Evolutionary conservation across 208 protist species (phyloP), one percentile per base, ranked within the genome.

Genomic region (Trypanosoma boissoni): DNA sequence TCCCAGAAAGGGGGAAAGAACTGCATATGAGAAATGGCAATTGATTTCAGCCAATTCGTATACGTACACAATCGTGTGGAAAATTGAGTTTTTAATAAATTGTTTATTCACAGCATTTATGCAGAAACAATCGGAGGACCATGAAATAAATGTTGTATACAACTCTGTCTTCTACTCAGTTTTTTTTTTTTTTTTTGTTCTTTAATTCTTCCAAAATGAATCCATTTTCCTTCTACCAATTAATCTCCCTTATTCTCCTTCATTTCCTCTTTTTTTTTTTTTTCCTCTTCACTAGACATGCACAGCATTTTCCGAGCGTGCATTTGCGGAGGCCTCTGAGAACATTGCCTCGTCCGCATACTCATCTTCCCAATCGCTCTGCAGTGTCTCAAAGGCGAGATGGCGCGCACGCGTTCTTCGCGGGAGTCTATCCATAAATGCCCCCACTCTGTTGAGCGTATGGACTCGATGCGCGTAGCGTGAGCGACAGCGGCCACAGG

Each of bases 331-430:
- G 26, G 78, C 78, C 1, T 68, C 76, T 16, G 74, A 67, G 8
- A 63, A 21, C 2, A 43, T 20, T 18, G 45, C 39, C 2, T 63
- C 68, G 10, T 48, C 45, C 37, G 65, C 67, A 14, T 73, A 68
- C 42, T 77, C 58, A 2, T 82, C 74, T 10, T 89, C 78, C 7
- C 28, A 71, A 27, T 85, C 78, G 26, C 76, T 82, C 14, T 65
- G 57, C 18, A 83, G 66, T 7, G 74, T 60, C 49, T 85, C 83
- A 45, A 91, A 84, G 21, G 71, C 49, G 20, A 82, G 64, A 18
- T 76, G 56, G 8, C 64, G 68, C 2, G 68, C 49, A 0, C 18
- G 34, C 21, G 65, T 65, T 27, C 71, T 61, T 16, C 55, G 64
- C 1, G 76, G 79, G 37, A 86, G 64, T 3, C 43, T 59, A 3